Evolutionary conservation across 495 filamentous ascomycete species (phyloP).

Genomic region (Xylaria longipes): DNA sequence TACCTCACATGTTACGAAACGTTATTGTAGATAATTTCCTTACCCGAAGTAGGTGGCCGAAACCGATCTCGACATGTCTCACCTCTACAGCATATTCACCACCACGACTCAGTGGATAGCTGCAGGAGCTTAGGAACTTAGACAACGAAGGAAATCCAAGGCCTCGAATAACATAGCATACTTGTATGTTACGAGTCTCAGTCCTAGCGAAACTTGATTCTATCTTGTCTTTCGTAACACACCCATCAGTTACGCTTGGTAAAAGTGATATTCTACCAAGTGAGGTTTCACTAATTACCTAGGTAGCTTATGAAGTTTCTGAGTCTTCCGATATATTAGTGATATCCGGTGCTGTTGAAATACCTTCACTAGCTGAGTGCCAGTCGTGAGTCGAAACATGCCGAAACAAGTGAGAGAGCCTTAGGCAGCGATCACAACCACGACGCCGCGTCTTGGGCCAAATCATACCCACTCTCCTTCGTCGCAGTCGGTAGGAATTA

Average conservation of each 20-base stretch:
- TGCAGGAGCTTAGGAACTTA: too few species aligned
- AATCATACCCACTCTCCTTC: not conserved
- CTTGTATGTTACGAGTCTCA: not conserved
- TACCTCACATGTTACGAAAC: not conserved
- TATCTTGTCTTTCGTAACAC: not conserved
- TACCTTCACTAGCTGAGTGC: not conserved
- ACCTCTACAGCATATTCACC: too few species aligned
- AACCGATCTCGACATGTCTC: too few species aligned
- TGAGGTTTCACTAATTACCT: not conserved
- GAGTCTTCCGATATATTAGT: not conserved
- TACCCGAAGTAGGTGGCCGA: too few species aligned
- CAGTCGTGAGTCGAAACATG: not conserved
- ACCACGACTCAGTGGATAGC: too few species aligned
- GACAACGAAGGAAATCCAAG: too few species aligned
- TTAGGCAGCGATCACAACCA: not conserved
- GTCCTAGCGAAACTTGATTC: not conserved
- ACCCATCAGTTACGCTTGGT: not conserved
- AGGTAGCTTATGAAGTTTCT: not conserved
- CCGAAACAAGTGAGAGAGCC: not conserved
- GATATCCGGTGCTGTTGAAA: not conserved
- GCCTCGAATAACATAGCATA: too few species aligned
- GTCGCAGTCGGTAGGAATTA: not conserved
- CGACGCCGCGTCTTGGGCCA: not conserved
- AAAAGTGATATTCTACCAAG: not conserved
- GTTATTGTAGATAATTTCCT: too few species aligned